Percentiles rank a stretch among this genome's conserved stretches.
phyloP scores from a whole-genome alignment of 2,329 filamentous ascomycete species.

The Ascochyta fabae region DNA sequence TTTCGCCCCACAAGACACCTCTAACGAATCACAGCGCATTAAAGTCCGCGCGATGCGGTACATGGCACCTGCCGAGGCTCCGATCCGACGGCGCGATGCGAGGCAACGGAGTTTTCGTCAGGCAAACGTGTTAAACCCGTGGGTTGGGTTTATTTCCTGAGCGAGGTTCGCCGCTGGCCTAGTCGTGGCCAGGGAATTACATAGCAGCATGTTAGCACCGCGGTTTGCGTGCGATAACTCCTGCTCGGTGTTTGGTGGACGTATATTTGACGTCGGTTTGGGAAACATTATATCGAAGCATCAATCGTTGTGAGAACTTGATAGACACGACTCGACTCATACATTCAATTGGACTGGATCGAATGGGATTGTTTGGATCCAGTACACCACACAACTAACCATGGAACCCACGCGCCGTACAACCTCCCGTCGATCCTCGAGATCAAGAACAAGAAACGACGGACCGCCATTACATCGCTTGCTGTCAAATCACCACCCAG shows the following conservation, averaged over 20 bases:
- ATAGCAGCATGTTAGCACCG: too few relatives aligned
- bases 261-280: too few relatives aligned
- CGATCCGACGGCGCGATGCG: neutral
- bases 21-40: too few relatives aligned
- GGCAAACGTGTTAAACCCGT: neutral
- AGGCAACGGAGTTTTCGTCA: neutral
- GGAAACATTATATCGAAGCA: too few relatives aligned
- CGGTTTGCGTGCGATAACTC: too few relatives aligned
- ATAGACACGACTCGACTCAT: too few relatives aligned
- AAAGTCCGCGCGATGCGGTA: too few relatives aligned
- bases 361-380: too few relatives aligned
- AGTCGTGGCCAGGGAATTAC: neutral
- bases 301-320: too few relatives aligned
- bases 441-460: slow-evolving; percentile 35
- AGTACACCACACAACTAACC: neutral
- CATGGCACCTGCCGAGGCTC: neutral
- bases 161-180: neutral
- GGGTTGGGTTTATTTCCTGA: neutral
- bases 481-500: slow-evolving; percentile 40
- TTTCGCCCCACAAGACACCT: too few relatives aligned
- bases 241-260: too few relatives aligned
- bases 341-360: too few relatives aligned
- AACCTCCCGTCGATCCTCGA: slow-evolving; percentile 13
- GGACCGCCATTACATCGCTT: slow-evolving; percentile 35
- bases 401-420: slow-evolving; percentile 10